phyloP scores from a whole-genome alignment of 257 asterid species.

The Nicotiana attenuata region DNA sequence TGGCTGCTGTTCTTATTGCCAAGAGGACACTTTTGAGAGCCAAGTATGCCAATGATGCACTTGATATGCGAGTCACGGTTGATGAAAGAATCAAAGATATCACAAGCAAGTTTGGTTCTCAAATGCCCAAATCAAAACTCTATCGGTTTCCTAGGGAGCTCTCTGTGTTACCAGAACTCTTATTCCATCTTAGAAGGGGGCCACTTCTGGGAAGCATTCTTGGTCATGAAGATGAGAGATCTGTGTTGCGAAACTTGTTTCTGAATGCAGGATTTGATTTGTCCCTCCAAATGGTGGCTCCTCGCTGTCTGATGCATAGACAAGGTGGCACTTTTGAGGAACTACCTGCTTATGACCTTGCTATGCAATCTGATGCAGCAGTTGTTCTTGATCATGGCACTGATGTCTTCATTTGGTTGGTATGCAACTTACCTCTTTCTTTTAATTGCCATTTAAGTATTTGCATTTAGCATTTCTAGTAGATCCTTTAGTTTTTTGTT shows the following conservation, averaged over 20 bases:
- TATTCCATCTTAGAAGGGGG: slow-evolving; percentile 88
- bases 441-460: neutral
- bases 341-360: slow-evolving; percentile 92
- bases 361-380: slow-evolving; percentile 98
- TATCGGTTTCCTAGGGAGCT: slow-evolving; percentile 83
- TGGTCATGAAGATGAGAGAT: slow-evolving; percentile 93
- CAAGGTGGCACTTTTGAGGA: slow-evolving; percentile 98
- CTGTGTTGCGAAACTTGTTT: slow-evolving; percentile 74
- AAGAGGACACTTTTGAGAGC: slow-evolving; percentile 81
- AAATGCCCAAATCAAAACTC: slow-evolving; percentile 75
- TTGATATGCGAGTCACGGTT: slow-evolving; percentile 61
- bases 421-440: slow-evolving; percentile 23
- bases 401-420: slow-evolving; percentile 99
- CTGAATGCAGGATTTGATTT: slow-evolving; percentile 88
- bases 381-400: slow-evolving; percentile 99
- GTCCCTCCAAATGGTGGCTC: slow-evolving; percentile 93
- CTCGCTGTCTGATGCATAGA: slow-evolving; percentile 96
- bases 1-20: slow-evolving; percentile 82
- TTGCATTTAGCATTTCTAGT: neutral
- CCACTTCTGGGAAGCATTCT: slow-evolving; percentile 85
- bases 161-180: slow-evolving; percentile 65
- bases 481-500: slow-evolving; percentile 1
- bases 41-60: slow-evolving; percentile 51
- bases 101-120: slow-evolving; percentile 71
- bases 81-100: slow-evolving; percentile 91